A percentile compares a stretch with the other conserved stretches of the same genome.
phyloP scores from a whole-genome alignment of 2,329 filamentous ascomycete genomes.

The Fusarium udum region DNA sequence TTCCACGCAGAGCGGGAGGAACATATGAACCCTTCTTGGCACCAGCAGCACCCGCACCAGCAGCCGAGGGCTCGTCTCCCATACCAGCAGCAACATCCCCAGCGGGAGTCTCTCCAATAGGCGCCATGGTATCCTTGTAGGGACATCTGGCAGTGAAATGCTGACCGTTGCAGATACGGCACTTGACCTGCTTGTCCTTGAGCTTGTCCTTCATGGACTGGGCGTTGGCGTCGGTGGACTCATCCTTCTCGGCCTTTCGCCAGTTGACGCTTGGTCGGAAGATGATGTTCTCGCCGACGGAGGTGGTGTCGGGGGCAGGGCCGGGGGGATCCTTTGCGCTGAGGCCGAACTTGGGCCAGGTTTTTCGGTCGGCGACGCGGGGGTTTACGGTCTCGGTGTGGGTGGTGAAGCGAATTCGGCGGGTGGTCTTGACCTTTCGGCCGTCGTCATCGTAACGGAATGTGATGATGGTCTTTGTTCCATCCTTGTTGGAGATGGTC shows the following conservation, averaged over 20 bases:
- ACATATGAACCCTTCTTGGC: conserved; percentile 85
- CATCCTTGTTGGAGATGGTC: conserved; percentile 96
- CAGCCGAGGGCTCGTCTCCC: conserved; percentile 59
- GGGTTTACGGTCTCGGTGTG: conserved; percentile 96
- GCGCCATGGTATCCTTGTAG: conserved; percentile 99
- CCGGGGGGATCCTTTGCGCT: conserved; percentile 86
- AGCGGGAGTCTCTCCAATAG: conserved; percentile 69
- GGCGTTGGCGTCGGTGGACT: conserved; percentile 77
- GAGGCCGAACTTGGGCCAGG: conserved; percentile 91
- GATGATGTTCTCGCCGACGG: conserved; percentile 96
- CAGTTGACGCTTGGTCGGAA: conserved; percentile 94
- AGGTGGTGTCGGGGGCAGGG: conserved; percentile 88
- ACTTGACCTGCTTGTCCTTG: conserved; percentile 99
- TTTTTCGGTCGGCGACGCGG: conserved; percentile 91
- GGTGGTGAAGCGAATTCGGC: conserved; percentile 90
- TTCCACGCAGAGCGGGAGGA: conserved; percentile 88
- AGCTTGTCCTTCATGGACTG: conserved; percentile 82
- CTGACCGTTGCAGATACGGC: conserved; percentile 97
- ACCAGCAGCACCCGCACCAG: conserved; percentile 51
- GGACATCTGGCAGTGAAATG: conserved; percentile 99
- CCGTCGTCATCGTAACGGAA: conserved; percentile 91
- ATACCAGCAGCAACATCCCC: conserved; percentile 66
- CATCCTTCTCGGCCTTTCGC: conserved; percentile 88
- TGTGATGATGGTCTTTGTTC: conserved; percentile 93
- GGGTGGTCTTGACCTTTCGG: conserved; percentile 97